Base-by-base conservation (phyloP, 495 filamentous ascomycete genomes). In the Glonium stellatum region DNA sequence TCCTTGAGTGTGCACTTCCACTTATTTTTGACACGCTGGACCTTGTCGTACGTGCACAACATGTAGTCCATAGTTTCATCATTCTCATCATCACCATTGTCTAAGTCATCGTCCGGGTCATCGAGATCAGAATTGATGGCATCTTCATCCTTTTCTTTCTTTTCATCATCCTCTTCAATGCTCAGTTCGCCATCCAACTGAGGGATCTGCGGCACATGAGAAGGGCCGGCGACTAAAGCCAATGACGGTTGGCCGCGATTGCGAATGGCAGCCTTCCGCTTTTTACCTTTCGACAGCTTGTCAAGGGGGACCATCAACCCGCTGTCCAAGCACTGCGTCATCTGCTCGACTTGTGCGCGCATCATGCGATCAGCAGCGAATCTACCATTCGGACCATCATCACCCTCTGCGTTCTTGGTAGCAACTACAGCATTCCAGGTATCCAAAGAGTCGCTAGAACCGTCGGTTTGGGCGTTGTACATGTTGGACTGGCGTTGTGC, bases 1-100 rank as follows among this genome's bases (percentile, higher is more conserved):
- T 99, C 93, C 78, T 97, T 97, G 55, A 99, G 80, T 5, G 88
- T 89, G 76, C 93, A 99, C 85, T 99, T 99, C 93, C 93, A 99
- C 86, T 97, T 99, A 73, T 97, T 99, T 85, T 99, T 99, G 59
- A 97, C 95, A 53, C 93, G 80, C 74, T 97, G 92, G 19, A 99
- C 93, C 78, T 99, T 99, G 77, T 99, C 93, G 70, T 98, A 98
- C 67, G 93, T 96, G 77, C 93, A 98, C 41, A 97, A 83, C 89
- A 97, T 97, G 72, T 93, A 89, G 61, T 95, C 87, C 1, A 59
- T 49, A 23, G 46, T 61, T 9, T 92, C 86, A 55, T 96, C 92
- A 42, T 97, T 91, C 23, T 81, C 85, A 22, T 91, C 87, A n/a
- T 75, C 72, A 13, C 88, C 86, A 10, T 89, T 84, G 49, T 86